Conservation (phyloP, 2,329 filamentous ascomycete genomes). For the Ophiostoma montium region DNA sequence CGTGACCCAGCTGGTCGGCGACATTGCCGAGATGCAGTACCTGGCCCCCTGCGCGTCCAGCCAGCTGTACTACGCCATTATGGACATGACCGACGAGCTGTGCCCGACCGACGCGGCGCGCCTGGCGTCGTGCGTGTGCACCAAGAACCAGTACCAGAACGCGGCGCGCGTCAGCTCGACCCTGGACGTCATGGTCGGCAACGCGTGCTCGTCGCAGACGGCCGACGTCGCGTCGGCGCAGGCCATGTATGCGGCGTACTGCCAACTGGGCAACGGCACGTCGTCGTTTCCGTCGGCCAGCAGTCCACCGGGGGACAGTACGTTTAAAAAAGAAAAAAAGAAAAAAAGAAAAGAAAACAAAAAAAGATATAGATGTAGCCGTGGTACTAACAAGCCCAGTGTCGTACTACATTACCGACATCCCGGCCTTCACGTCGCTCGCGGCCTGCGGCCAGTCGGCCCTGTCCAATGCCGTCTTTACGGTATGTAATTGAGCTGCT, state of each 20-base stretch:
- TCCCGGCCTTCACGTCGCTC: slow-evolving; percentile 31
- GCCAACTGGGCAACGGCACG: slow-evolving; percentile 33
- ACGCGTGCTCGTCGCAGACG: slow-evolving; percentile 31
- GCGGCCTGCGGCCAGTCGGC: slow-evolving; percentile 30
- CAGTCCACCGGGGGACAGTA: slow-evolving; percentile 36
- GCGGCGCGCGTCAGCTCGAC: slow-evolving; percentile 27
- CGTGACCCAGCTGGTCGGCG: slow-evolving; percentile 35
- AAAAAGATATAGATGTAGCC: too few relatives aligned
- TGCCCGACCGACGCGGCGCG: slow-evolving; percentile 18
- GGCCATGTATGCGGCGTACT: slow-evolving; percentile 37
- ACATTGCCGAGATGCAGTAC: slow-evolving; percentile 28
- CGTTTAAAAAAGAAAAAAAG: too few relatives aligned
- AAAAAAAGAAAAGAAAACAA: too few relatives aligned
- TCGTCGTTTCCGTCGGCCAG: slow-evolving; percentile 32
- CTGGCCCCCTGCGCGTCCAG: slow-evolving; percentile 30
- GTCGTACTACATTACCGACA: slow-evolving; percentile 39
- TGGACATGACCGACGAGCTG: slow-evolving; percentile 19
- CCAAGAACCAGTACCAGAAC: slow-evolving; percentile 37
- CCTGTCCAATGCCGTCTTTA: slow-evolving; percentile 27
- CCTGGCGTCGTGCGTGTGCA: slow-evolving; percentile 37
- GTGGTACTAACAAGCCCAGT: slow-evolving; percentile 21
- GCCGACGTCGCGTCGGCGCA: slow-evolving; percentile 35
- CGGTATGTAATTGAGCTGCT: too few relatives aligned
- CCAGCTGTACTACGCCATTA: slow-evolving; percentile 25
- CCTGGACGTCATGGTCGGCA: slow-evolving; percentile 29